Base-by-base conservation (phyloP, 345 rosid species). In the Sisymbrium altissimum region DNA sequence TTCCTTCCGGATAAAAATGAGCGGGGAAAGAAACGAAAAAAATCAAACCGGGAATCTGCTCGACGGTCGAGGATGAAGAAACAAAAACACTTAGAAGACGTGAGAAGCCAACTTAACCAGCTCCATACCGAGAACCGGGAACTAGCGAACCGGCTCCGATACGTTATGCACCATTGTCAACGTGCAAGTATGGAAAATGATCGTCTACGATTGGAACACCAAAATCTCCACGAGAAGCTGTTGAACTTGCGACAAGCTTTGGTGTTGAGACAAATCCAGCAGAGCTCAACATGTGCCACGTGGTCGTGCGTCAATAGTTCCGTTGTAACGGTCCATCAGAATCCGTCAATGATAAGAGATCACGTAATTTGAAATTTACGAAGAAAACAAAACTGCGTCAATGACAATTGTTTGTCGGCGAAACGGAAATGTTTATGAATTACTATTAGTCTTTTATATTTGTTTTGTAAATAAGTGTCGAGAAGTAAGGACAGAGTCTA, bases 11-110 rank as follows among this genome's bases (percentile, higher is more conserved):
- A 68, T 38, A 60, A 76, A 30, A 93, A 90, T 12, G 96, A 87
- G 52, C 82, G 87, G 32, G 87, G 80, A 81, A 75, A 73, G 68
- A 86, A 83, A 75, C 86, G 98, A 41, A 91, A 85, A 89, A 17
- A 82, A 74, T 91, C 98, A 65, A 93, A 90, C 87, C 88, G 97
- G 76, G 93, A 91, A 69, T 91, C 98, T 2, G 97, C 98, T n/a
- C 78, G 91, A 79, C 81, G 98, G 68, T 90, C 97, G 5, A 81
- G 98, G 66, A 82, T 83, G 88, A 84, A 92, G 66, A 93, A 88
- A 70, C 92, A 86, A 83, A 88, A 80, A 82, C 87, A 93, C 76
- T 36, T 84, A 59, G 98, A 93, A 68, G 87, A 84, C 74, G 65
- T 93, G 68, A 81, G 87, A 81, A 87, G 73, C 81, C 85, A 86